Evolutionary conservation across 345 rosid genomes (phyloP).

Genomic region (Gynandropsis gynandra): DNA sequence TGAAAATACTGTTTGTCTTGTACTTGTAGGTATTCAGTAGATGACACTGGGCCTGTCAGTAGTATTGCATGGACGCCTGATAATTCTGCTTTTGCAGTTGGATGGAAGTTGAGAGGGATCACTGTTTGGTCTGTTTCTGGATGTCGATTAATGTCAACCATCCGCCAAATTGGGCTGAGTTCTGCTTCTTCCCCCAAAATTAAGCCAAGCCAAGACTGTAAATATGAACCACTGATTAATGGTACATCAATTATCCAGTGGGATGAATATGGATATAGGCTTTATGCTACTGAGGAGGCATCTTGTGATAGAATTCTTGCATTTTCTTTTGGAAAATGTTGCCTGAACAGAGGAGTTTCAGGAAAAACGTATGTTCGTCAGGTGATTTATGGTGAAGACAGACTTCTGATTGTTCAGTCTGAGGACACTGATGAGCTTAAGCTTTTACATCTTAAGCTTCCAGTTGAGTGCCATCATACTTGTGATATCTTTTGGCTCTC

Average conservation of each 20-base stretch:
- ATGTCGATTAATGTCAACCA: slow-evolving; percentile 94
- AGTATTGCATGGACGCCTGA: slow-evolving; percentile 96
- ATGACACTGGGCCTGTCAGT: slow-evolving; percentile 91
- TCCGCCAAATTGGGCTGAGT: slow-evolving; percentile 84
- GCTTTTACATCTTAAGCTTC: slow-evolving; percentile 86
- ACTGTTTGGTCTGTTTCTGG: slow-evolving; percentile 98
- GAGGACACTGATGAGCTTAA: slow-evolving; percentile 91
- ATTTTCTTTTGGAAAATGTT: slow-evolving; percentile 95
- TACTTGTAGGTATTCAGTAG: slow-evolving; percentile 69
- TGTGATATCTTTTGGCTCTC: slow-evolving; percentile 15
- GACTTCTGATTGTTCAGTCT: slow-evolving; percentile 92
- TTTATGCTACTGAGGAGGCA: slow-evolving; percentile 84
- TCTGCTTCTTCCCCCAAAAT: slow-evolving; percentile 72
- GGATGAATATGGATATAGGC: slow-evolving; percentile 92
- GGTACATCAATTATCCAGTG: slow-evolving; percentile 90
- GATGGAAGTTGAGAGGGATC: slow-evolving; percentile 96
- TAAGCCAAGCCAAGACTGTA: slow-evolving; percentile 69
- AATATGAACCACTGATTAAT: slow-evolving; percentile 75
- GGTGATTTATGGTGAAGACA: slow-evolving; percentile 92
- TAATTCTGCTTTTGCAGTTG: slow-evolving; percentile 97
- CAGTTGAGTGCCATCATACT: slow-evolving; percentile 46
- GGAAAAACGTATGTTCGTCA: slow-evolving; percentile 90
- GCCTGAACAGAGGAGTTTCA: slow-evolving; percentile 89
- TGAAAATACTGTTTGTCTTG: neutral
- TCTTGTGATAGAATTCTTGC: slow-evolving; percentile 76